phyloP scores from a whole-genome alignment of 345 rosid genomes.

The Fremontodendron californicum region DNA sequence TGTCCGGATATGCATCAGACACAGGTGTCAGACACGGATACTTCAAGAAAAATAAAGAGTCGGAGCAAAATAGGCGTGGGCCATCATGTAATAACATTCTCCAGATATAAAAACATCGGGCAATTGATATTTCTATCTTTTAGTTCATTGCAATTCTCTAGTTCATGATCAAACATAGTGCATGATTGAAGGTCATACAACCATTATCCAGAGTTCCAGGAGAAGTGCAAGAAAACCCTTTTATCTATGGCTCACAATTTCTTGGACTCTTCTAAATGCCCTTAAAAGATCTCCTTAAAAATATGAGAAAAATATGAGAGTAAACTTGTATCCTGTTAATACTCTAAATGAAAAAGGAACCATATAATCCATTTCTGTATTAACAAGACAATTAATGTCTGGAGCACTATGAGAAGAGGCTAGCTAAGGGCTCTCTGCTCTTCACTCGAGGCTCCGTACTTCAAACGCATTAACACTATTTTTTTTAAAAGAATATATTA shows the following conservation, averaged over 20 bases:
- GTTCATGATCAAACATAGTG: background rate
- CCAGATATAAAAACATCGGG: background rate
- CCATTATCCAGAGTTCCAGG: background rate
- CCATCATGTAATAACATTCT: background rate
- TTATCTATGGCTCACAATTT: background rate
- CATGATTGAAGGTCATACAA: background rate
- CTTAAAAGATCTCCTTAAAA: background rate
- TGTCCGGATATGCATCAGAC: too few species aligned
- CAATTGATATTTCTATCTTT: background rate
- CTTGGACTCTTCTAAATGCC: background rate
- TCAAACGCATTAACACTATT: background rate
- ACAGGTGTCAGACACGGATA: too few species aligned
- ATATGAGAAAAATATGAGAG: background rate
- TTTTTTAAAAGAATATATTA: background rate
- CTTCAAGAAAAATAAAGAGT: too few species aligned
- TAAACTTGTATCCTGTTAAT: slow-evolving; percentile 24
- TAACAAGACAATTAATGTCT: slow-evolving; percentile 34
- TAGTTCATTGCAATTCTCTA: background rate
- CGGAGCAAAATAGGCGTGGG: too few species aligned
- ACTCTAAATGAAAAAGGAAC: slow-evolving; percentile 25
- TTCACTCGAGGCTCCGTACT: slow-evolving; percentile 60
- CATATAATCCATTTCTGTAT: slow-evolving; percentile 26
- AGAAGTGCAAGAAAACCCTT: background rate
- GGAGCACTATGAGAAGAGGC: slow-evolving; percentile 75
- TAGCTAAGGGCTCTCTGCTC: slow-evolving; percentile 44